Evolutionary conservation across 2,329 filamentous ascomycete genomes (phyloP).

Genomic region (Dichotomopilus funicola): DNA sequence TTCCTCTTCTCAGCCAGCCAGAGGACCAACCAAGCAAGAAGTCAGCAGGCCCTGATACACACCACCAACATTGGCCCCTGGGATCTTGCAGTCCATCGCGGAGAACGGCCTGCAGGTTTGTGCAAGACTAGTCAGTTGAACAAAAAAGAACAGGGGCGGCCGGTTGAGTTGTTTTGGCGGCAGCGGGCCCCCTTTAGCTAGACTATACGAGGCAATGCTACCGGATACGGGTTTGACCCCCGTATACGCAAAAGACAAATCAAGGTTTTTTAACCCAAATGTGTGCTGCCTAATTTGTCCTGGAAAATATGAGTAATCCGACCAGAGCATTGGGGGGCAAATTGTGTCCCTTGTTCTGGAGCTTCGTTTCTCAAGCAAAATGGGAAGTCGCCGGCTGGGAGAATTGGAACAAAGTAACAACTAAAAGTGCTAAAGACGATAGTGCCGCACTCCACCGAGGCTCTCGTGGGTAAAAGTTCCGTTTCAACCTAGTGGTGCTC

Average conservation of each 20-base stretch:
- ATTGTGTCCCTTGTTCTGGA: too few species aligned
- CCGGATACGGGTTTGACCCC: conserved; percentile 9
- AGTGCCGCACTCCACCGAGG: too few species aligned
- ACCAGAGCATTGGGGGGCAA: too few species aligned
- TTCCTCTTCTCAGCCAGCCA: too few species aligned
- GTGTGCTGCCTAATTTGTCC: conserved; percentile 4
- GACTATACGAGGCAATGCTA: conserved; percentile 16
- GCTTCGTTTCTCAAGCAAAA: background rate
- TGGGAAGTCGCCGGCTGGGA: background rate
- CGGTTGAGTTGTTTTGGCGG: background rate
- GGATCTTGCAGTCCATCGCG: too few species aligned
- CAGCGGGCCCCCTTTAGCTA: background rate
- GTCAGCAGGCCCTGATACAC: background rate
- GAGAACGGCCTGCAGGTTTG: too few species aligned
- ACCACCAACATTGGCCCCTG: background rate
- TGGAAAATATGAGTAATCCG: conserved; percentile 7
- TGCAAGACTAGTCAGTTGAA: too few species aligned
- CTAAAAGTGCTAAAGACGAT: too few species aligned
- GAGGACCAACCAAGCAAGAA: too few species aligned
- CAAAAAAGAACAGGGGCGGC: background rate
- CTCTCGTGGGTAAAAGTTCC: too few species aligned
- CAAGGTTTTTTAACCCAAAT: background rate
- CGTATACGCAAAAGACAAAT: conserved; percentile 2
- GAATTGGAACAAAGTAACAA: too few species aligned
- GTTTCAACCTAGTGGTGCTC: too few species aligned